These are phyloP conservation scores for Hordeum vulgare DNA, from an alignment of 176 grass and related monocot genomes.

Conservation along the genomic window MorexV3_pseudomolecules_assembly NC_058524.1:546241920-546242419, in stretches of 20 bases:
- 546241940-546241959: not conserved
- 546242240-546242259: conserved; percentile 6
- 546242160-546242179: not conserved
- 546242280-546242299: conserved; percentile 20
- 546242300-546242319: conserved; percentile 2
- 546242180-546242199: not conserved
- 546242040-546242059: not conserved
- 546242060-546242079: not conserved
- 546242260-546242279: conserved; percentile 7
- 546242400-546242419: conserved; percentile 75
- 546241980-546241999: not conserved
- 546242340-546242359: not conserved
- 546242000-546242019: not conserved
- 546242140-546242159: not conserved
- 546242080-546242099: not conserved
- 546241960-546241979: not conserved
- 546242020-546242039: conserved; percentile 9
- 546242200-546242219: conserved; percentile 3
- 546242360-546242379: conserved; percentile 5
- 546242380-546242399: conserved; percentile 79
- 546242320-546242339: not conserved
- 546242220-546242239: not conserved
- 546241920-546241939: not conserved
- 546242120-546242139: not conserved
- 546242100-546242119: not conserved